Evolutionary conservation across 1,284 basidiomycete species (phyloP).

Genomic region (Ceratobasidium sp.): DNA sequence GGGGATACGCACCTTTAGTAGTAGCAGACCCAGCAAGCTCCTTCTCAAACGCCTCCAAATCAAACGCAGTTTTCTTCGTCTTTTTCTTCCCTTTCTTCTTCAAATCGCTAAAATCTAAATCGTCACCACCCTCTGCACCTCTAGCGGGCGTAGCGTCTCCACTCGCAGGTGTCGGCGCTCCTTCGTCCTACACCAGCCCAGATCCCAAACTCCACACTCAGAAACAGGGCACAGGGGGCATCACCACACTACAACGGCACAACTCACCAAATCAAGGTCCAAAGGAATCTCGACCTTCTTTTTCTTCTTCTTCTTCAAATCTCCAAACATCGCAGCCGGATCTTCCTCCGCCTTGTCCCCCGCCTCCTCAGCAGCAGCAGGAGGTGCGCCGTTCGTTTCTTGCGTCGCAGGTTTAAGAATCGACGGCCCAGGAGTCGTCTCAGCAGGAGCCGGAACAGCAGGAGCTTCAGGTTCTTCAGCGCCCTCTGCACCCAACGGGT

Average conservation of each 20-base stretch:
- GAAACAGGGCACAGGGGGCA: neutral
- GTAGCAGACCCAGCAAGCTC: slow-evolving; percentile 72
- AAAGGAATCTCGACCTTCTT: slow-evolving; percentile 91
- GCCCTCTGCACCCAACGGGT: slow-evolving; percentile 84
- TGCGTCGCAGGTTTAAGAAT: slow-evolving; percentile 64
- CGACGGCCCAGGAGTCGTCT: slow-evolving; percentile 75
- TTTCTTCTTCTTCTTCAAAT: slow-evolving; percentile 89
- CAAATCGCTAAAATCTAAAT: slow-evolving; percentile 81
- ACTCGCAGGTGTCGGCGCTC: slow-evolving; percentile 55
- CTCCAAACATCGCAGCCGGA: slow-evolving; percentile 86
- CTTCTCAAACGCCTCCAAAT: slow-evolving; percentile 87
- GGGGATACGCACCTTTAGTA: slow-evolving; percentile 39
- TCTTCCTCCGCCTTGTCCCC: slow-evolving; percentile 72
- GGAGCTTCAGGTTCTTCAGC: slow-evolving; percentile 59
- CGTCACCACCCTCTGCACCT: slow-evolving; percentile 54
- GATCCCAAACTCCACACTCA: neutral
- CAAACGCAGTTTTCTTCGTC: slow-evolving; percentile 63
- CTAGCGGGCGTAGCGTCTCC: slow-evolving; percentile 55
- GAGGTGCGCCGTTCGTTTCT: slow-evolving; percentile 47
- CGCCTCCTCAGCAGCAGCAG: slow-evolving; percentile 55
- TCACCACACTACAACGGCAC: neutral
- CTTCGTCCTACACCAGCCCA: slow-evolving; percentile 46
- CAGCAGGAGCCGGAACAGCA: slow-evolving; percentile 56
- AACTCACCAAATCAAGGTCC: slow-evolving; percentile 84
- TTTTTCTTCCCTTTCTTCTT: slow-evolving; percentile 79